Conservation (phyloP, 441 rosid species). For the Dalechampia spathulata region DNA sequence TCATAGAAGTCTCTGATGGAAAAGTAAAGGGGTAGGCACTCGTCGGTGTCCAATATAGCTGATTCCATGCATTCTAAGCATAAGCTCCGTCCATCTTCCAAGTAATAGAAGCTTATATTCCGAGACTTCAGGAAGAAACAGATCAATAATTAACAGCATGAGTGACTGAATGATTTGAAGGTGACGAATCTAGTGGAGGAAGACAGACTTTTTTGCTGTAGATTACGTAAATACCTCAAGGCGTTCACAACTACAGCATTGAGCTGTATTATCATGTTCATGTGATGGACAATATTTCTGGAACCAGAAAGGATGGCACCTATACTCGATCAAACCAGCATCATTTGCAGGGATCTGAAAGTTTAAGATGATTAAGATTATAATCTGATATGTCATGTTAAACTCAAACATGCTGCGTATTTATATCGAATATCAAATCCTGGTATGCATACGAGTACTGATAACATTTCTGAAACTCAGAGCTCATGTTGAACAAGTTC, state of each 20-base stretch:
- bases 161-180: too few relatives aligned
- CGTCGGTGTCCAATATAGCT: conserved; percentile 79
- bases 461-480: too few relatives aligned
- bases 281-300: conserved; percentile 92
- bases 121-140: conserved; percentile 44
- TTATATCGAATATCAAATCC: too few relatives aligned
- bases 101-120: conserved; percentile 50
- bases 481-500: too few relatives aligned
- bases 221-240: conserved; percentile 54
- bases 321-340: conserved; percentile 83
- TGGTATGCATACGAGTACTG: too few relatives aligned
- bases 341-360: conserved; percentile 75
- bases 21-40: conserved; percentile 81
- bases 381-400: too few relatives aligned
- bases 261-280: conserved; percentile 68
- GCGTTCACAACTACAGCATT: conserved; percentile 95
- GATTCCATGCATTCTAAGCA: conserved; percentile 89
- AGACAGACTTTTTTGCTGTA: too few relatives aligned
- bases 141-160: background rate
- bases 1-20: conserved; percentile 80
- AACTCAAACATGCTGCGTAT: too few relatives aligned
- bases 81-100: conserved; percentile 76
- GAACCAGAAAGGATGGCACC: conserved; percentile 94
- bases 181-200: too few relatives aligned
- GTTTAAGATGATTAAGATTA: too few relatives aligned